Evolutionary conservation across 1,139 yeast genomes (phyloP).

Genomic region (Kodamaea anthophila): DNA sequence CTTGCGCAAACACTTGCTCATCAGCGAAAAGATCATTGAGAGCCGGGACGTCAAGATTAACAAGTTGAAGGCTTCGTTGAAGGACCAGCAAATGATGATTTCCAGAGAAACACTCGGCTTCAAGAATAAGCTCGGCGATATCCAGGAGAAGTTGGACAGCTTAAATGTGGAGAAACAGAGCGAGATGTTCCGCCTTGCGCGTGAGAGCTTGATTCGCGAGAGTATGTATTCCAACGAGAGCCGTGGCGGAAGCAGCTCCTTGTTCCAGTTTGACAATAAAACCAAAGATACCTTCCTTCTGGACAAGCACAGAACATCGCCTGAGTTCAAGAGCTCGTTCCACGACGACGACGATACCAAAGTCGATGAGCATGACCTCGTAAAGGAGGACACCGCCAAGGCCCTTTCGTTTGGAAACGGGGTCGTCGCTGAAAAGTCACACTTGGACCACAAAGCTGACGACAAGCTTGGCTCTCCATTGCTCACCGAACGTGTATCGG

Average conservation of each 20-base stretch:
- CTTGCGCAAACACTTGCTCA: constrained; percentile 35
- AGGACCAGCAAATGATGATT: constrained; percentile 46
- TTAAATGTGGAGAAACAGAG: constrained; percentile 14
- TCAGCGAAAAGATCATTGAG: constrained; percentile 54
- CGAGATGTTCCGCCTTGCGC: constrained; percentile 13
- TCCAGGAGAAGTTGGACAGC: constrained; percentile 34
- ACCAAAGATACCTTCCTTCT: constrained; percentile 12
- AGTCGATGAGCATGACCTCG: constrained; percentile 2
- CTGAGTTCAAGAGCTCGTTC: constrained; percentile 4
- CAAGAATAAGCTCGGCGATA: constrained; percentile 42
- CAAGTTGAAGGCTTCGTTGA: constrained; percentile 46
- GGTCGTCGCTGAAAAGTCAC: not conserved
- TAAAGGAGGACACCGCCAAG: not conserved
- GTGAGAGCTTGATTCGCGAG: constrained; percentile 14
- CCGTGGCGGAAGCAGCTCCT: constrained; percentile 11
- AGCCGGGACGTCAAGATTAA: constrained; percentile 56
- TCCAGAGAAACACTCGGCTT: constrained; percentile 48
- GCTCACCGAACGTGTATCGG: not conserved
- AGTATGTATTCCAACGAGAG: constrained; percentile 14
- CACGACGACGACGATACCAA: constrained; percentile 6
- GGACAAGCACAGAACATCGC: constrained; percentile 6
- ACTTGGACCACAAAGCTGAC: not conserved
- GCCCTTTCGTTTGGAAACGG: not conserved
- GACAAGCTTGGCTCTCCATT: constrained; percentile 1
- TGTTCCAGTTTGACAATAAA: constrained; percentile 13